These are phyloP conservation scores for Penicillium sp. DNA, from an alignment of 2,329 filamentous ascomycete species.

Conservation along the genomic window DNA sequence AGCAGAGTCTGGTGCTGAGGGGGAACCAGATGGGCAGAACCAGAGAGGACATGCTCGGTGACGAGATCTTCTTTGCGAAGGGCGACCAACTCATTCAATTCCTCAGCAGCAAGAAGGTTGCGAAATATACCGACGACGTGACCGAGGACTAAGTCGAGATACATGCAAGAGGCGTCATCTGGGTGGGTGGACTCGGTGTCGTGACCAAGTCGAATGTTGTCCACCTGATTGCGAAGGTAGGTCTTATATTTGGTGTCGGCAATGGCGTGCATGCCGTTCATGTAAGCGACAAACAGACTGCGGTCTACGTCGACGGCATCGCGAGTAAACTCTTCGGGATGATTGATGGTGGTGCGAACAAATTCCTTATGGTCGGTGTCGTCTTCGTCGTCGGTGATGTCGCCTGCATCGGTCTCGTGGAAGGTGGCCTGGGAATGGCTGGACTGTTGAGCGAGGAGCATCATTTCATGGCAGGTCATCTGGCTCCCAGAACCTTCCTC, in stretches of 20 bases:
- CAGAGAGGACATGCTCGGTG: conserved; percentile 9
- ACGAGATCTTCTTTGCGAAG: conserved; percentile 26
- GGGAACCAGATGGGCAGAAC: conserved; percentile 6
- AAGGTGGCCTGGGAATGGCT: conserved; percentile 21
- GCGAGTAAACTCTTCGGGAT: conserved; percentile 36
- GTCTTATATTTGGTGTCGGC: conserved; percentile 33
- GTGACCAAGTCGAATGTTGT: conserved; percentile 34
- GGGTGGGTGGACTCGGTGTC: conserved; percentile 34
- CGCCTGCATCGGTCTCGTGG: conserved; percentile 19
- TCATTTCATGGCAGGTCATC: conserved; percentile 44
- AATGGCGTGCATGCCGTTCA: conserved; percentile 43
- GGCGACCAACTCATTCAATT: conserved; percentile 34
- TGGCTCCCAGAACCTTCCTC: conserved; percentile 24
- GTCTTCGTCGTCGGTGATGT: conserved; percentile 14
- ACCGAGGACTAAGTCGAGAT: conserved; percentile 37
- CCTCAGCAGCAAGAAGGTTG: conserved; percentile 38
- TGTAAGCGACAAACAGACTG: conserved; percentile 40
- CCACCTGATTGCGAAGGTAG: conserved; percentile 34
- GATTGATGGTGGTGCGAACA: conserved; percentile 19
- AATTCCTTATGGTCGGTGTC: conserved; percentile 17
- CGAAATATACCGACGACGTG: conserved; percentile 43
- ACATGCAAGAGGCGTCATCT: conserved; percentile 31
- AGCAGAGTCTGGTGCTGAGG: conserved; percentile 25
- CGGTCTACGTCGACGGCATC: conserved; percentile 42
- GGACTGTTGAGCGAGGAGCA: conserved; percentile 33